Conservation (phyloP, 2,329 filamentous ascomycete species). For the Phoma sp. region DNA sequence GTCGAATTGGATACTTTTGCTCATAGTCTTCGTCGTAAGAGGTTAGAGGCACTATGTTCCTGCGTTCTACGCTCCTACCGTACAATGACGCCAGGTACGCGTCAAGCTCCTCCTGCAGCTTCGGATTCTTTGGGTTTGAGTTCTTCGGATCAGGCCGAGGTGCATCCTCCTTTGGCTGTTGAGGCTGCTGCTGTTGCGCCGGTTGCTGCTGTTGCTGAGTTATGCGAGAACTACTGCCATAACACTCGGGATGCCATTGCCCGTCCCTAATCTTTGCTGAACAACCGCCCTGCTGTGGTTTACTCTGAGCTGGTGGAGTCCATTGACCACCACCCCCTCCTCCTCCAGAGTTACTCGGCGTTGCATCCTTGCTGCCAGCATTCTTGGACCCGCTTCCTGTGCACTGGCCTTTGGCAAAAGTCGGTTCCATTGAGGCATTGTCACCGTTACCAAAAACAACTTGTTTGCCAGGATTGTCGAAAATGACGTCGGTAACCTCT, state of each 20-base stretch:
- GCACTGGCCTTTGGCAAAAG: conserved; percentile 25
- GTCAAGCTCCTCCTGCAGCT: conserved; percentile 26
- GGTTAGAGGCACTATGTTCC: not conserved
- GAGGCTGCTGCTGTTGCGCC: not conserved
- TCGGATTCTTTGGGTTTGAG: conserved; percentile 1
- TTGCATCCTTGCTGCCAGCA: conserved; percentile 12
- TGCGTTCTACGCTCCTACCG: not conserved
- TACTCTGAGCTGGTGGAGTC: conserved; percentile 1
- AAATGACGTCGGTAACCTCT: conserved; percentile 50
- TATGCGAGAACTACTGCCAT: not conserved
- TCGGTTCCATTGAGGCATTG: conserved; percentile 25
- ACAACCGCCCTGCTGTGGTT: not conserved
- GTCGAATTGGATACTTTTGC: not conserved
- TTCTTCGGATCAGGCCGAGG: conserved; percentile 1
- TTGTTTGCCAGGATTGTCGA: conserved; percentile 51
- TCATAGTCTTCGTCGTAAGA: not conserved
- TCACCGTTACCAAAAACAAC: conserved; percentile 50
- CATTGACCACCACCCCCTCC: conserved; percentile 23
- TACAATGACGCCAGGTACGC: conserved; percentile 24
- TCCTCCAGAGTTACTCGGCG: conserved; percentile 6
- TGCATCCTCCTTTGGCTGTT: not conserved
- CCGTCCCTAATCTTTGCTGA: not conserved
- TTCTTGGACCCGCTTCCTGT: conserved; percentile 26
- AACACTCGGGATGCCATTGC: conserved; percentile 1
- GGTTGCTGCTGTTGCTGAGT: not conserved